These are phyloP conservation scores for Gynandropsis gynandra DNA, from an alignment of 345 rosid species.

Conservation along the genomic window DNA sequence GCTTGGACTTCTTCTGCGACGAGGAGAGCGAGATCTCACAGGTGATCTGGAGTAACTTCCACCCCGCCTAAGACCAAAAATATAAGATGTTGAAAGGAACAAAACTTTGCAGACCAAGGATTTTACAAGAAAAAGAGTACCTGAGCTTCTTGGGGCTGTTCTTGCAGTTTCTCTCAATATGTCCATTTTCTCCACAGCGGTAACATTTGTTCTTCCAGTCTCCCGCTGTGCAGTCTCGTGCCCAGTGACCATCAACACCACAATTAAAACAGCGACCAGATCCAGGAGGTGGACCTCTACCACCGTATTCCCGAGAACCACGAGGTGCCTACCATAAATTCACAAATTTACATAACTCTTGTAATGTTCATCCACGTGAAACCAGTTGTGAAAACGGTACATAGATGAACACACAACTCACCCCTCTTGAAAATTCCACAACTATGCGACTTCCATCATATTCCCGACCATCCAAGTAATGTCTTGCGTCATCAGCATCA, in stretches of 20 bases:
- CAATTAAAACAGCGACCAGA: conserved; percentile 95
- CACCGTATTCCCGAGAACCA: conserved; percentile 50
- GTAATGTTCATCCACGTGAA: conserved; percentile 2
- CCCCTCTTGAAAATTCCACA: conserved; percentile 92
- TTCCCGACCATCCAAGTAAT: conserved; percentile 69
- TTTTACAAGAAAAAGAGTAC: conserved; percentile 19
- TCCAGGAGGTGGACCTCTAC: conserved; percentile 96
- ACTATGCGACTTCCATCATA: conserved; percentile 82
- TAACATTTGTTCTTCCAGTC: conserved; percentile 97
- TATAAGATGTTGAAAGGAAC: conserved; percentile 14
- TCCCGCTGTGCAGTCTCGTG: conserved; percentile 92
- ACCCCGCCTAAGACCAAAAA: conserved; percentile 32
- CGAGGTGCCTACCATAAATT: conserved; percentile 55
- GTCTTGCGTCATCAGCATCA: conserved; percentile 94
- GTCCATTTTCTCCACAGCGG: conserved; percentile 95
- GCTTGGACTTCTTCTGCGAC: conserved; percentile 63
- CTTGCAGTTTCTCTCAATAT: conserved; percentile 87
- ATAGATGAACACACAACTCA: conserved; percentile 17
- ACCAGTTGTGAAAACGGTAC: background rate
- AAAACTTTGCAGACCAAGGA: background rate
- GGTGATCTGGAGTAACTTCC: conserved; percentile 77
- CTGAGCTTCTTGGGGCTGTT: conserved; percentile 67
- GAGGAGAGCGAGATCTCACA: conserved; percentile 42
- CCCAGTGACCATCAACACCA: conserved; percentile 98
- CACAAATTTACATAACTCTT: background rate